These are phyloP conservation scores for Aspergillus taichungensis DNA, from an alignment of 495 filamentous ascomycete species.

Conservation along the genomic window DNA sequence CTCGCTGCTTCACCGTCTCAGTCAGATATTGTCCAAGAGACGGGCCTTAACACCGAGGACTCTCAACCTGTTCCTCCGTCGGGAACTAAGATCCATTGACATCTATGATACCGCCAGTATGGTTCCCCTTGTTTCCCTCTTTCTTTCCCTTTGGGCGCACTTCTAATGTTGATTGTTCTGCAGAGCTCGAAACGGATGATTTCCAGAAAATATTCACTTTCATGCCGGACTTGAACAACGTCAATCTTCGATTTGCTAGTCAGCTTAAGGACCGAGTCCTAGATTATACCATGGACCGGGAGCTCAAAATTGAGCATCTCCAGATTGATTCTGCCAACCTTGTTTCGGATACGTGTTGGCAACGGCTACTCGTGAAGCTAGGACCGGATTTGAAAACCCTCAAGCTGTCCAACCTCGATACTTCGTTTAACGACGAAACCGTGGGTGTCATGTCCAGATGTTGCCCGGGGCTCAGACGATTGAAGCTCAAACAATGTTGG, in stretches of 20 bases:
- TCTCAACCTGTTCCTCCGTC: constrained; percentile 67
- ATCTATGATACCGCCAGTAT: constrained; percentile 72
- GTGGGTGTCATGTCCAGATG: constrained; percentile 44
- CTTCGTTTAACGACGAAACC: constrained; percentile 62
- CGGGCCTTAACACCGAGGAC: constrained; percentile 62
- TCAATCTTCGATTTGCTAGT: constrained; percentile 71
- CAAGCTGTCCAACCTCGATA: constrained; percentile 59
- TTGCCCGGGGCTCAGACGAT: constrained; percentile 56
- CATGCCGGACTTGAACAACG: constrained; percentile 52
- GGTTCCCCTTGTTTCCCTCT: constrained; percentile 7
- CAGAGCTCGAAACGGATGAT: constrained; percentile 63
- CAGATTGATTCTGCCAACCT: constrained; percentile 74
- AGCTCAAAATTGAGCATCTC: constrained; percentile 50
- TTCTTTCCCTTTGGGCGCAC: background rate
- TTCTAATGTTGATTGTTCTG: constrained; percentile 6
- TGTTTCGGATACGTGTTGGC: constrained; percentile 63
- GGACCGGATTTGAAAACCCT: constrained; percentile 56
- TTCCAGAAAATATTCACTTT: constrained; percentile 73
- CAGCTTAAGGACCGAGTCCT: constrained; percentile 79
- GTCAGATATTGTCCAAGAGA: constrained; percentile 71
- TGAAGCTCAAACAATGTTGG: constrained; percentile 62
- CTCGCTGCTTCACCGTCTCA: constrained; percentile 59
- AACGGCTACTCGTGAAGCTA: constrained; percentile 49
- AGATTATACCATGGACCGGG: constrained; percentile 65
- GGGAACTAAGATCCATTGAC: constrained; percentile 52